phyloP scores from a whole-genome alignment of 345 rosid genomes.

The Garcia nutans region DNA sequence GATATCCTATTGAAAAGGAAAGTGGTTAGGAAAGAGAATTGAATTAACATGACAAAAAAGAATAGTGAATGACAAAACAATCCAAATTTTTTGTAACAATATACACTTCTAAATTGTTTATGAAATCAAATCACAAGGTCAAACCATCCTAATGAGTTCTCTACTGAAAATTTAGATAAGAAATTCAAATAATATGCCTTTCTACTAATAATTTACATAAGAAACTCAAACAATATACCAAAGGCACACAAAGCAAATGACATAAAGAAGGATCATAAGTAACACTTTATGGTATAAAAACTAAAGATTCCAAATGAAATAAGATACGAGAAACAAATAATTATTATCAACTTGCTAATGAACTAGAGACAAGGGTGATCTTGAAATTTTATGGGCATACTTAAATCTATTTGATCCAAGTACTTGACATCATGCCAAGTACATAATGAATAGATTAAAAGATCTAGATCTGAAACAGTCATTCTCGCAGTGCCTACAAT shows the following conservation, averaged over 20 bases:
- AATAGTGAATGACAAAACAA: neutral
- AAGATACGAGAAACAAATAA: neutral
- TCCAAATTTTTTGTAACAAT: neutral
- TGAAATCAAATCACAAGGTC: neutral
- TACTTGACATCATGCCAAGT: neutral
- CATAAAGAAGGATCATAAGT: too few species aligned
- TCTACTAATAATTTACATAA: neutral
- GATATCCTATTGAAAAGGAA: slow-evolving; percentile 47
- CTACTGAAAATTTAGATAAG: neutral
- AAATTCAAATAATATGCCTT: neutral
- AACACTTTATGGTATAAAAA: neutral
- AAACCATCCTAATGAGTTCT: neutral
- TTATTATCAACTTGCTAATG: neutral
- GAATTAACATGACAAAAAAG: slow-evolving; percentile 2
- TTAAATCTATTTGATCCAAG: neutral
- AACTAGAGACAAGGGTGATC: neutral
- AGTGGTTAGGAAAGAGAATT: slow-evolving; percentile 9
- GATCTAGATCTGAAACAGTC: neutral
- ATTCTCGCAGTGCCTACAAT: neutral
- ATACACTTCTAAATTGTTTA: neutral
- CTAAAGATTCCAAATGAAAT: neutral
- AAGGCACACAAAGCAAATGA: neutral
- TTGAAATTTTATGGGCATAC: neutral
- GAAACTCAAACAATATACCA: neutral
- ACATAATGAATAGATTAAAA: neutral